Conservation (phyloP, 2,329 filamentous ascomycete genomes). For the Penicillium sp. region DNA sequence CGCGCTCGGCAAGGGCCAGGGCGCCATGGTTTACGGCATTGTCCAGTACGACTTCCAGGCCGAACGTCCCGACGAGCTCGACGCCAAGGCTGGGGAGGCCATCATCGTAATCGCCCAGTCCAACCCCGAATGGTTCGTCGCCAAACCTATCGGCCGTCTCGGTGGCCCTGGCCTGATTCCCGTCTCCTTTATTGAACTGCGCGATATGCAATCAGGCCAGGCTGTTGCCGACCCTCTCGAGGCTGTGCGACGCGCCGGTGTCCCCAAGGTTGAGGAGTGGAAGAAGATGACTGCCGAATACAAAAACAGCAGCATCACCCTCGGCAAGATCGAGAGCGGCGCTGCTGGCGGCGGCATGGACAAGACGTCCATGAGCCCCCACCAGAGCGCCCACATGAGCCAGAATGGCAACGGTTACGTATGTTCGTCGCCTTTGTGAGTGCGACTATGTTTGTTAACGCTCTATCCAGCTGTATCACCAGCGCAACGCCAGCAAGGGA, state of each 20-base stretch:
- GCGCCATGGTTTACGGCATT: conserved; percentile 91
- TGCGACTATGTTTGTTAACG: not conserved
- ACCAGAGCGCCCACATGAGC: conserved; percentile 48
- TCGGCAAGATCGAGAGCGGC: conserved; percentile 73
- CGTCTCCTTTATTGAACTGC: conserved; percentile 92
- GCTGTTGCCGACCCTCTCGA: conserved; percentile 77
- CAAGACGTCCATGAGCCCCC: conserved; percentile 67
- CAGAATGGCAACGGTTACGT: conserved; percentile 50
- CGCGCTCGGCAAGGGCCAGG: conserved; percentile 52
- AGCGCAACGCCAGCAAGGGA: conserved; percentile 38
- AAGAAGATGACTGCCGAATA: conserved; percentile 99
- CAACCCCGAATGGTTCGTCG: conserved; percentile 98
- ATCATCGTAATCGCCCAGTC: conserved; percentile 99
- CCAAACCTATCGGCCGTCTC: conserved; percentile 96
- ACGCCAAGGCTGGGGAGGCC: conserved; percentile 89
- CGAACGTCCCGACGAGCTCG: conserved; percentile 90
- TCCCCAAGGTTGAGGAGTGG: conserved; percentile 96
- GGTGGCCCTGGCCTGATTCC: conserved; percentile 93
- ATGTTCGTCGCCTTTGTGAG: conserved; percentile 27
- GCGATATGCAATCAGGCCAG: conserved; percentile 84
- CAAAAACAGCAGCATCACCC: conserved; percentile 96
- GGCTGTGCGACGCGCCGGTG: conserved; percentile 80
- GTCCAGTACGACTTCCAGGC: conserved; percentile 97
- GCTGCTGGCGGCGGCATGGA: conserved; percentile 54
- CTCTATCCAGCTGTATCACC: conserved; percentile 32